These are phyloP conservation scores for Chytridium lagenaria DNA, from an alignment of 371 early-diverging fungal genomes.

Conservation along the genomic window DNA sequence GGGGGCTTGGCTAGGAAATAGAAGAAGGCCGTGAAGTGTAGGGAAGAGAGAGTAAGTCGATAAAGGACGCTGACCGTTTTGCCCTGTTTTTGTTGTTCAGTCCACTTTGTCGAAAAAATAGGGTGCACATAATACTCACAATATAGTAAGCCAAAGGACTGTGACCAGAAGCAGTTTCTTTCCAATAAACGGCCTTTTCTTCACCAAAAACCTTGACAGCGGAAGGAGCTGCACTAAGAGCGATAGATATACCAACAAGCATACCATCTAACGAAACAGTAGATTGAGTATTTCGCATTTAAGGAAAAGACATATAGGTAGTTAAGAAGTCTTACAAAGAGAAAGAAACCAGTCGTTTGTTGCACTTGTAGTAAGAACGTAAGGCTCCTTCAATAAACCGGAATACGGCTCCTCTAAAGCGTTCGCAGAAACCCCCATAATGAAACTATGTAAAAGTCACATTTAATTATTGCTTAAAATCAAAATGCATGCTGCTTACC, in stretches of 20 bases:
- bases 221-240: constrained; percentile 44
- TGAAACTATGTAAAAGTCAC: constrained; percentile 5
- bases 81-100: background rate
- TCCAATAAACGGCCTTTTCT: constrained; percentile 50
- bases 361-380: constrained; percentile 32
- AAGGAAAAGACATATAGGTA: constrained; percentile 24
- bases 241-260: constrained; percentile 46
- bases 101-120: background rate
- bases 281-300: background rate
- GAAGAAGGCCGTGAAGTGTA: constrained; percentile 43
- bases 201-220: constrained; percentile 52
- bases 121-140: constrained; percentile 27
- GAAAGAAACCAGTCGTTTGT: constrained; percentile 38
- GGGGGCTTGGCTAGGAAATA: constrained; percentile 46
- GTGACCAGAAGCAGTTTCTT: constrained; percentile 50
- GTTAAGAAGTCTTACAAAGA: constrained; percentile 21
- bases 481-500: no score
- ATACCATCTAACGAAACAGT: constrained; percentile 26
- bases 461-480: no score
- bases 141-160: constrained; percentile 42
- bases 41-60: constrained; percentile 38
- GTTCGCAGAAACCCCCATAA: constrained; percentile 23
- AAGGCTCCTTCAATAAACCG: constrained; percentile 34
- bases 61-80: constrained; percentile 4
- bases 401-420: constrained; percentile 31